Conservation (phyloP, 441 rosid species). For the Aquilaria agallochum region DNA sequence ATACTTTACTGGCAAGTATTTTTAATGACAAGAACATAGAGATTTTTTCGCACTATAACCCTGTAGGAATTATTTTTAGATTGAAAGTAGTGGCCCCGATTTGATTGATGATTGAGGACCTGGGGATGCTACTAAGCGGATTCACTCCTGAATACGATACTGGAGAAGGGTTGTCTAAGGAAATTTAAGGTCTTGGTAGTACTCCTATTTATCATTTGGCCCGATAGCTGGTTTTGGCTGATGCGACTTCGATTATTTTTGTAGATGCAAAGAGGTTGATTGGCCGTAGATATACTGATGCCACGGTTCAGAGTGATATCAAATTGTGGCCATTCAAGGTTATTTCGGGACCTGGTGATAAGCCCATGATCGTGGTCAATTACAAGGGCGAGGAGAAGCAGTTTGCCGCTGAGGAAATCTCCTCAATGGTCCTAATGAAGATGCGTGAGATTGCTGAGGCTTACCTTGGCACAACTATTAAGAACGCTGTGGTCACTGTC, state of each 20-base stretch:
- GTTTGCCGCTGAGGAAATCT: slow-evolving; percentile 50
- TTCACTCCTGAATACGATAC: neutral
- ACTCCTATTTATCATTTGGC: neutral
- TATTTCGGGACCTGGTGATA: slow-evolving; percentile 61
- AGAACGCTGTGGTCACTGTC: slow-evolving; percentile 66
- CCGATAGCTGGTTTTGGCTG: neutral
- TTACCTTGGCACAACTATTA: slow-evolving; percentile 42
- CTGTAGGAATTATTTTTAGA: too few relatives aligned
- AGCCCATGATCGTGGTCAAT: slow-evolving; percentile 59
- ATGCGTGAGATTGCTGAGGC: slow-evolving; percentile 78
- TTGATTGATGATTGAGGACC: neutral
- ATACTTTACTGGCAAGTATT: too few relatives aligned
- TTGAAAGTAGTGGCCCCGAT: too few relatives aligned
- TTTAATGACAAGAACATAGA: too few relatives aligned
- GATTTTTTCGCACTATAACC: too few relatives aligned
- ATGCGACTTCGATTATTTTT: neutral
- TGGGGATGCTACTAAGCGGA: neutral
- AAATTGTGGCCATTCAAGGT: slow-evolving; percentile 77
- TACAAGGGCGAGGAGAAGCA: slow-evolving; percentile 65
- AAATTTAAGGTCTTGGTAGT: neutral
- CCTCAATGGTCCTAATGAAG: slow-evolving; percentile 57
- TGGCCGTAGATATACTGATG: slow-evolving; percentile 57
- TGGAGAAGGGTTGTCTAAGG: too few relatives aligned
- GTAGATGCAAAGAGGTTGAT: slow-evolving; percentile 82
- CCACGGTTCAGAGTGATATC: slow-evolving; percentile 56